Conservation (phyloP, 768 basidiomycete genomes). For the Tephrocybe sp. region DNA sequence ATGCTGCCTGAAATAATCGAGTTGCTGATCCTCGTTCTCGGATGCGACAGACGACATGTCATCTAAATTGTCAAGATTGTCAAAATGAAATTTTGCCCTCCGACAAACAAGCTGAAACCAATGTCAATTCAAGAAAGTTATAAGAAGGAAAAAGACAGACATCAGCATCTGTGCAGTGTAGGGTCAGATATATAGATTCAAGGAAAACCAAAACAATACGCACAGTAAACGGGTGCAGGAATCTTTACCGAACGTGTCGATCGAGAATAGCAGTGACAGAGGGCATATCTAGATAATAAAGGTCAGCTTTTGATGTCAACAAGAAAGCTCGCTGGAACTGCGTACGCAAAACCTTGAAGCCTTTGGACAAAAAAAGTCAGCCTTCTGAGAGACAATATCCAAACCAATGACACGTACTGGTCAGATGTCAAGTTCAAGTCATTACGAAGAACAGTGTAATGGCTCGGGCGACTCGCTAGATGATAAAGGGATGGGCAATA, state of each 20-base stretch:
- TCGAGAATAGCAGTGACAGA: slow-evolving; percentile 69
- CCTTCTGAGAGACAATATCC: no score
- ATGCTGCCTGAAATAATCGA: no score
- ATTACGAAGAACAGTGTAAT: slow-evolving; percentile 50
- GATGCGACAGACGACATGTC: slow-evolving; percentile 34
- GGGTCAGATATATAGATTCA: no score
- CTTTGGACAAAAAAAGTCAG: no score
- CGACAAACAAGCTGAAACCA: slow-evolving; percentile 47
- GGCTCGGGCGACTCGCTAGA: slow-evolving; percentile 53
- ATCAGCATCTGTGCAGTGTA: slow-evolving; percentile 39
- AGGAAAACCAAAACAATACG: no score
- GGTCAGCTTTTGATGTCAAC: background rate
- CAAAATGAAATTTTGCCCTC: slow-evolving; percentile 51
- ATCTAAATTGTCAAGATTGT: slow-evolving; percentile 30
- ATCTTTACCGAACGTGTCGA: slow-evolving; percentile 71
- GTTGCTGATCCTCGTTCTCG: no score
- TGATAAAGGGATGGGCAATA: no score
- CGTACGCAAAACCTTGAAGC: slow-evolving; percentile 47
- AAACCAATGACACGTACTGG: slow-evolving; percentile 15
- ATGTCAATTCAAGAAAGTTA: background rate
- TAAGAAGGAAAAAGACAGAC: slow-evolving; percentile 23
- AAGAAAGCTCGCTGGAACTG: slow-evolving; percentile 18
- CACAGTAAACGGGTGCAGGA: slow-evolving; percentile 71
- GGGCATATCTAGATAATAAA: slow-evolving; percentile 27
- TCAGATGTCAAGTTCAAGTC: slow-evolving; percentile 27